Conservation (phyloP, 306 rosid species). For the Betula pendula region DNA sequence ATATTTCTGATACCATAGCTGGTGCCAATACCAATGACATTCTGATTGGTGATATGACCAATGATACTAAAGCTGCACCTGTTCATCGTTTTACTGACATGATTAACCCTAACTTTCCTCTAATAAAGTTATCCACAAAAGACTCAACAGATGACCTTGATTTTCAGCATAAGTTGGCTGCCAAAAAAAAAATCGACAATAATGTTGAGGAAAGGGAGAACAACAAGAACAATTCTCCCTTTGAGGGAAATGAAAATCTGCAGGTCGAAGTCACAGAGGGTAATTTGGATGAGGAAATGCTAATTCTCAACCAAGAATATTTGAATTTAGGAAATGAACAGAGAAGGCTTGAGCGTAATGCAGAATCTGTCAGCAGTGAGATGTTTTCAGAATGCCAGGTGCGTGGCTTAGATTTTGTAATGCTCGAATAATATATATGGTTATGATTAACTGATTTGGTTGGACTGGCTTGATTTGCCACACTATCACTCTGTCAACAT, state of each 20-base stretch:
- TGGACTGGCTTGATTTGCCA: neutral
- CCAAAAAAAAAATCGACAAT: slow-evolving; percentile 27
- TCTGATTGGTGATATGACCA: slow-evolving; percentile 37
- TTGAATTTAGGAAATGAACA: slow-evolving; percentile 66
- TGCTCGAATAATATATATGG: neutral
- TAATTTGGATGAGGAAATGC: slow-evolving; percentile 70
- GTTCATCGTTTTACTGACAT: slow-evolving; percentile 35
- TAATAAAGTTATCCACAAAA: slow-evolving; percentile 32
- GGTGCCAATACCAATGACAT: slow-evolving; percentile 18
- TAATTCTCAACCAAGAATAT: slow-evolving; percentile 64
- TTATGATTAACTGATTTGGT: slow-evolving; percentile 1
- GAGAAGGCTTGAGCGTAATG: slow-evolving; percentile 85
- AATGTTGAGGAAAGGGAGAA: slow-evolving; percentile 29
- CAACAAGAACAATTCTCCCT: slow-evolving; percentile 33
- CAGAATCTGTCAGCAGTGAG: slow-evolving; percentile 83
- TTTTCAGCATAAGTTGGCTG: slow-evolving; percentile 35
- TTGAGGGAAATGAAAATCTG: slow-evolving; percentile 30
- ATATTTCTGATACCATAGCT: slow-evolving; percentile 12
- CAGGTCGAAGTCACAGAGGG: slow-evolving; percentile 37
- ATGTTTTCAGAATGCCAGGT: slow-evolving; percentile 97
- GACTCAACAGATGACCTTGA: slow-evolving; percentile 27
- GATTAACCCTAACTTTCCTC: slow-evolving; percentile 30
- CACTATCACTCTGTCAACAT: neutral
- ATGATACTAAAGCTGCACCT: slow-evolving; percentile 34
- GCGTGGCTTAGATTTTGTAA: slow-evolving; percentile 26